phyloP scores from a whole-genome alignment of 1,139 yeast species.

The Hemisphaericaspora xylanilytica region DNA sequence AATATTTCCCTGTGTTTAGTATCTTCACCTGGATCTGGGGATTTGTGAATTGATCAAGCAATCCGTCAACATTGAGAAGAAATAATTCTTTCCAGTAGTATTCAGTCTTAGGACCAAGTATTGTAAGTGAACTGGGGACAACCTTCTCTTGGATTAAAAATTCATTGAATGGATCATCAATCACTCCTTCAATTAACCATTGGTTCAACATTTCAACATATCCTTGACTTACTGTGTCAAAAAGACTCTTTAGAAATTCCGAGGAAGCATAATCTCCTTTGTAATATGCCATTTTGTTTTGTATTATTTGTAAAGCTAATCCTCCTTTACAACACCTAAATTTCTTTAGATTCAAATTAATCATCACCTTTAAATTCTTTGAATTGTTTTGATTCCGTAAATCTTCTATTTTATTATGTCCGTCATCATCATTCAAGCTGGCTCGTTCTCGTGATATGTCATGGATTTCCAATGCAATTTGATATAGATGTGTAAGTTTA shows the following conservation, averaged over 20 bases:
- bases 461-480: conserved; percentile 48
- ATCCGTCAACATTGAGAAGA: conserved; percentile 70
- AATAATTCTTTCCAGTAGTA: conserved; percentile 87
- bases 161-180: conserved; percentile 81
- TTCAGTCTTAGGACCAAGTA: conserved; percentile 56
- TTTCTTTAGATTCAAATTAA: conserved; percentile 18
- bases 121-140: conserved; percentile 27
- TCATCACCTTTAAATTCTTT: neutral
- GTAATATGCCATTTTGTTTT: conserved; percentile 51
- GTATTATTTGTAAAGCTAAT: conserved; percentile 58
- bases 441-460: conserved; percentile 30
- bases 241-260: conserved; percentile 49
- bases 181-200: conserved; percentile 76
- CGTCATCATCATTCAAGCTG: neutral
- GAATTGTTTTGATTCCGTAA: neutral
- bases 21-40: conserved; percentile 62
- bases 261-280: conserved; percentile 67
- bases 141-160: conserved; percentile 61
- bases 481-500: conserved; percentile 54
- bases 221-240: conserved; percentile 58
- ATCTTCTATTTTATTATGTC: neutral
- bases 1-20: conserved; percentile 78
- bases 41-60: conserved; percentile 62
- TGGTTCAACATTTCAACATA: conserved; percentile 67
- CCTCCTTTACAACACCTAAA: conserved; percentile 69